Evolutionary conservation across 768 basidiomycete species (phyloP), one percentile per base, ranked within the genome.

Genomic region (Lanmaoa pseudosensibilis): DNA sequence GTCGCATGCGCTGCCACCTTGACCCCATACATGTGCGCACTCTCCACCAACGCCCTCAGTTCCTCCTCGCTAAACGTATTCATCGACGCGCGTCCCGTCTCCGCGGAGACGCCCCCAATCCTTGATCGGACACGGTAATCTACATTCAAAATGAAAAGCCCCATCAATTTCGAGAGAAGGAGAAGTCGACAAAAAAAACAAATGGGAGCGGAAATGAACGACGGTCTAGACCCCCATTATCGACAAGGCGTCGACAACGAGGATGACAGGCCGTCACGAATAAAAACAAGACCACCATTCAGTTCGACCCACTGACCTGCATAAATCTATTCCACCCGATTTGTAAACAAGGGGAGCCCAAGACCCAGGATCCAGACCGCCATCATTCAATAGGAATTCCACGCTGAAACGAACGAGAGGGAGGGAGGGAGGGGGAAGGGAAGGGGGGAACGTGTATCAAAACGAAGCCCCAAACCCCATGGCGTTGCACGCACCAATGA

Each of bases 1-100:
- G 73, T 73, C 15, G 82, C 77, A 65, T 87, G 86, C 0, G 80
- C 82, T 3, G 83, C 82, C 48, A 86, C 80, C 63, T 83, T 83
- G 60, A 82, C 80, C 13, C 80, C 82, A 46, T 77, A 71, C 5
- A 66, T 65, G 60, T 82, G 83, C 0, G 83, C 82, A 11, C 81
- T 77, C 52, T 70, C 65, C n/a, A 84, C 78, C 72, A 85, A 78
- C 4, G 72, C 76, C 36, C 69, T 56, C 27, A 84, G 61, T 64
- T 85, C 84, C 9, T 75, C 69, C 2, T 57, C 52, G 39, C 65
- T 73, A 63, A 87, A 85, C 2, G 79, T 80, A 6, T 65, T 57
- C 38, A 80, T 67, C n/a, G 77, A 69, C 9, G 66, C 65, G 1
- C 62, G 39, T 4, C 74, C 73, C 16, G 71, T 61, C 5, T 61